Evolutionary conservation across 176 grass and related monocot genomes (phyloP).

Genomic region (Areca catechu): DNA sequence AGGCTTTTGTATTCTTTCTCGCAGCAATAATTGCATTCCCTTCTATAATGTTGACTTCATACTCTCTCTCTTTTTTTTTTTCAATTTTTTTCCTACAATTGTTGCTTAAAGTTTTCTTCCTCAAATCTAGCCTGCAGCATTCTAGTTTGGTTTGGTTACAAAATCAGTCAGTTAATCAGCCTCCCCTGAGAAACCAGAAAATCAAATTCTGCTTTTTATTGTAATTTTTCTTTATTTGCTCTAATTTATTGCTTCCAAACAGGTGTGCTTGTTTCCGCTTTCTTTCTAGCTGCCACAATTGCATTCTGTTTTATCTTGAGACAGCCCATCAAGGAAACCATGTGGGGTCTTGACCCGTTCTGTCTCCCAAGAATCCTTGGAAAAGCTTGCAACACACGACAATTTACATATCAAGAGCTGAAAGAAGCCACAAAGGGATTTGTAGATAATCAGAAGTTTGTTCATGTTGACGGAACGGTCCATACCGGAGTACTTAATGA

Average conservation of each 20-base stretch:
- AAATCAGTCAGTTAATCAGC: no score
- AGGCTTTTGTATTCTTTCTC: no score
- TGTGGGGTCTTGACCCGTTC: slow-evolving; percentile 49
- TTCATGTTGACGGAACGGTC: slow-evolving; percentile 32
- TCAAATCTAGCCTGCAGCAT: no score
- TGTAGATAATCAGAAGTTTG: slow-evolving; percentile 35
- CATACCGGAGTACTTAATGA: slow-evolving; percentile 58
- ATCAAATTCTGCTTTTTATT: background rate
- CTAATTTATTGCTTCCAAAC: background rate
- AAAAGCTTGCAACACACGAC: slow-evolving; percentile 38
- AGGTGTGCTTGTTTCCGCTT: slow-evolving; percentile 57
- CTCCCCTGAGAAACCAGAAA: no score
- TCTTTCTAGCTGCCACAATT: slow-evolving; percentile 47
- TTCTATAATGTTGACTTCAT: no score
- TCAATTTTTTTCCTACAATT: no score
- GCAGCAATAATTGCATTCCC: no score
- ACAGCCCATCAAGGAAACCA: slow-evolving; percentile 44
- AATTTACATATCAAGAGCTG: slow-evolving; percentile 90
- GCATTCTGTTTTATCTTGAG: slow-evolving; percentile 69
- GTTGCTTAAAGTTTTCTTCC: no score
- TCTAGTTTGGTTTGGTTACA: no score
- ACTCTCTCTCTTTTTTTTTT: no score
- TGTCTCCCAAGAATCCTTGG: slow-evolving; percentile 84
- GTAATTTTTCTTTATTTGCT: background rate
- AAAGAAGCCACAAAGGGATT: slow-evolving; percentile 59